Evolutionary conservation across 805 yeast species (phyloP).

Genomic region (Barnettozyma pratensis): DNA sequence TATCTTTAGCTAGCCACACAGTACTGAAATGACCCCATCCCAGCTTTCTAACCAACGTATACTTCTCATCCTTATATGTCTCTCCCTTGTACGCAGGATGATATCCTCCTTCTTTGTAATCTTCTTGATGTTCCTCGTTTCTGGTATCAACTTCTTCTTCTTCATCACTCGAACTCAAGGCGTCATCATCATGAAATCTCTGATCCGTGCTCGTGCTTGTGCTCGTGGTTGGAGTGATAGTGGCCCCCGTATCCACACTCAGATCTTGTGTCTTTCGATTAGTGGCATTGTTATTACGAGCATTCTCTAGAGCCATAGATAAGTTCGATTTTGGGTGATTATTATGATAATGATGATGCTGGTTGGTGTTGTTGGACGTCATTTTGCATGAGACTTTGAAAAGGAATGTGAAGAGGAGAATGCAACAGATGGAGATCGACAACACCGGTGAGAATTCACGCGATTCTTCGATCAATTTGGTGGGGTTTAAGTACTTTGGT

Average conservation of each 20-base stretch:
- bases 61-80: conserved; percentile 66
- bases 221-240: neutral
- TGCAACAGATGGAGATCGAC: neutral
- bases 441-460: neutral
- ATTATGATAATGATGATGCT: neutral
- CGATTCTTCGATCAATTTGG: neutral
- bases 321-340: neutral
- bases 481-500: neutral
- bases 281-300: neutral
- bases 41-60: conserved; percentile 76
- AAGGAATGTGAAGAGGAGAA: neutral
- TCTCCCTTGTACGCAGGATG: conserved; percentile 94
- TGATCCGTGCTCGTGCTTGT: conserved; percentile 1
- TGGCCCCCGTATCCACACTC: neutral
- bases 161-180: conserved; percentile 12
- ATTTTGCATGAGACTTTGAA: neutral
- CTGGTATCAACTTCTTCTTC: conserved; percentile 34
- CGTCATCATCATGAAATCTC: conserved; percentile 16
- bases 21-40: conserved; percentile 99
- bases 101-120: conserved; percentile 90
- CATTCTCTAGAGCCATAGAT: conserved; percentile 1
- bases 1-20: conserved; percentile 80
- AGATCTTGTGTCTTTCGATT: neutral
- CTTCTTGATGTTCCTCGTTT: conserved; percentile 82
- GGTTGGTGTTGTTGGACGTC: neutral